Evolutionary conservation across 192 early-diverging fungal species (phyloP), one percentile per base, ranked within the genome.

Genomic region (Globomyces pollinis-pini): DNA sequence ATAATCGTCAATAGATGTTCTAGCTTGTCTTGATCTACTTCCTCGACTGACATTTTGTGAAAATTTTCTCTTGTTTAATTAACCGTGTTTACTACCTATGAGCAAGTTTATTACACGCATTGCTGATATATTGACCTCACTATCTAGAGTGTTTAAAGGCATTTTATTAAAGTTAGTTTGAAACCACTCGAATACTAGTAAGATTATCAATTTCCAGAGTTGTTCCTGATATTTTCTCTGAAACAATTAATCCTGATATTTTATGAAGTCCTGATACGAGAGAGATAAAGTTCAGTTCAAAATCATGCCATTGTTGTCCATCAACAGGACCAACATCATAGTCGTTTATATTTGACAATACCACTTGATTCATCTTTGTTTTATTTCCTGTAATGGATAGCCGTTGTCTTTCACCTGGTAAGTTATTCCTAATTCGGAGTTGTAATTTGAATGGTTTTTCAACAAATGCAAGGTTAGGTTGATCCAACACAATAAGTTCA

Each of bases 181-280:
- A 36, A 8, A 49, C 9, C 11, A 49, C 47, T 9, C 13, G 9
- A 13, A 49, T 9, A 13, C 11, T 28, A 12, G 85, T 83, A n/a
- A 92, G 60, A 65, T 85, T 76, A 59, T 86, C 90, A 21, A 93
- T 63, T 20, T 93, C 90, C 53, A 81, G 80, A n/a, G 76, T 79
- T 65, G 84, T 79, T 3, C 90, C 89, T 33, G 81, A 78, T 4
- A 83, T 59, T 35, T 74, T 60, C 66, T 97, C 93, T 3, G 61
- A 59, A 1, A 96, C 62, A 43, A 70, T 78, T 58, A 96, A 69
- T 2, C 91, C 91, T 13, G 86, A 84, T 61, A 97, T 70, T 56
- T 86, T 85, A 65, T 94, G 92, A 39, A 94, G 70, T 15, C 94
- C 94, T 20, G 87, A 71, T 34, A 83, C 76, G 52, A 96, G 63